phyloP scores from a whole-genome alignment of 371 early-diverging fungal genomes.

The Apophysomyces elegans region DNA sequence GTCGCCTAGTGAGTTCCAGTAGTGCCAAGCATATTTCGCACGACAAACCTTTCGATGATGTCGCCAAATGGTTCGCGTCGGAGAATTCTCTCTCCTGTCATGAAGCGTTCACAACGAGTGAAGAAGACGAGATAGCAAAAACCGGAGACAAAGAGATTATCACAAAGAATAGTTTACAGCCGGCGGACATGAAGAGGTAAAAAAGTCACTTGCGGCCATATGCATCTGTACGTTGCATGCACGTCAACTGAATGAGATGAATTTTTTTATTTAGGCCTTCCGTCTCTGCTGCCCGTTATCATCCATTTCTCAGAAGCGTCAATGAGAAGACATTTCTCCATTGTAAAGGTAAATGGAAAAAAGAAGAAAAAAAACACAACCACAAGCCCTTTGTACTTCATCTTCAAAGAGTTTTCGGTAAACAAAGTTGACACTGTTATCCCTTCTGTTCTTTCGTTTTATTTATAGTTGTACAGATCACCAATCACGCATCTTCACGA shows the following conservation, averaged over 20 bases:
- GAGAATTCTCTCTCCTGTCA: neutral
- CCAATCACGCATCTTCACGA: conserved; percentile 21
- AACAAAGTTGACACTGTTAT: neutral
- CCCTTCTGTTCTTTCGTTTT: neutral
- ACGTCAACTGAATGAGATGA: too few relatives aligned
- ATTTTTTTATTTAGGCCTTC: neutral
- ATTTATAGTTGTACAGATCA: conserved; percentile 21
- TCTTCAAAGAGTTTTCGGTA: too few relatives aligned
- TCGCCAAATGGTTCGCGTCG: conserved; percentile 2
- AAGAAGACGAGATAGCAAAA: neutral
- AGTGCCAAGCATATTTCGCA: neutral
- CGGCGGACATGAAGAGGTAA: neutral
- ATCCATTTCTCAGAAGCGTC: neutral
- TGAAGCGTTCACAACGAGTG: neutral
- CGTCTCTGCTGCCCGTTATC: neutral
- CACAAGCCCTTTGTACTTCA: too few relatives aligned
- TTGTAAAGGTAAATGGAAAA: conserved; percentile 7
- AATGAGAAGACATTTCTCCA: conserved; percentile 1
- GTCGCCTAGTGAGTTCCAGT: neutral
- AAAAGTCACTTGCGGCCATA: neutral
- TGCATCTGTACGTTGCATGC: too few relatives aligned
- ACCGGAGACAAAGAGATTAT: neutral
- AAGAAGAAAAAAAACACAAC: neutral
- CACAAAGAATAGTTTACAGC: neutral
- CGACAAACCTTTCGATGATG: conserved; percentile 7